Evolutionary conservation across 805 yeast species (phyloP).

Genomic region (Lachancea thermotolerans): DNA sequence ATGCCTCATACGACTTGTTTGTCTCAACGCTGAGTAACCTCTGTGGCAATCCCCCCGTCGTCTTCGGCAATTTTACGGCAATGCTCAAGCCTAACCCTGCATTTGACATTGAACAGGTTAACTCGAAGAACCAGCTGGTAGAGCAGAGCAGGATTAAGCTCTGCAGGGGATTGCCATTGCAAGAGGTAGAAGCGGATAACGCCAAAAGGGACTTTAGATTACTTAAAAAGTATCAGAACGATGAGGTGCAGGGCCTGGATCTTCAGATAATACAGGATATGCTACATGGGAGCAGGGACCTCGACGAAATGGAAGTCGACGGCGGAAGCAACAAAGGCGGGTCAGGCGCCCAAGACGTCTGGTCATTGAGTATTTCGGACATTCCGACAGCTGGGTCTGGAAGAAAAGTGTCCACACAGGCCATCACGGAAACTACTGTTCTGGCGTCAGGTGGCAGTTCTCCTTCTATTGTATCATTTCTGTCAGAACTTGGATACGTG

Average conservation of each 20-base stretch:
- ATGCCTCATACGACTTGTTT: conserved; percentile 24
- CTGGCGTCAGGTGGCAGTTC: conserved; percentile 24
- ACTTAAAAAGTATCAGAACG: conserved; percentile 12
- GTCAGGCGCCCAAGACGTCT: conserved; percentile 17
- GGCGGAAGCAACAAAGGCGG: neutral
- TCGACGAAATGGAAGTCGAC: conserved; percentile 8
- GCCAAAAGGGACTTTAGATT: conserved; percentile 14
- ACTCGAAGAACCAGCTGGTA: conserved; percentile 27
- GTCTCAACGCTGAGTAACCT: conserved; percentile 25
- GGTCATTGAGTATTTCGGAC: conserved; percentile 64
- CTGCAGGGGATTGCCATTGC: conserved; percentile 21
- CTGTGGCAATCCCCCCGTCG: conserved; percentile 27
- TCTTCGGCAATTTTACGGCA: conserved; percentile 22
- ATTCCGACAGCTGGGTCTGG: conserved; percentile 68
- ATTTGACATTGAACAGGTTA: conserved; percentile 21
- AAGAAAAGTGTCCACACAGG: conserved; percentile 55
- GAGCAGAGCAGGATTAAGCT: conserved; percentile 29
- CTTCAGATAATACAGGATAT: neutral
- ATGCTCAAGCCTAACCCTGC: conserved; percentile 27
- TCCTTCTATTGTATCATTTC: conserved; percentile 32
- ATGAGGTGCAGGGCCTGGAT: conserved; percentile 2
- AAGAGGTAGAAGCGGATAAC: neutral
- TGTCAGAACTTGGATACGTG: conserved; percentile 67
- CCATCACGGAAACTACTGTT: conserved; percentile 50
- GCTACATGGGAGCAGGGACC: neutral